Base-by-base conservation (phyloP, 2,329 filamentous ascomycete species). In the Aspergillus phoenicis region DNA sequence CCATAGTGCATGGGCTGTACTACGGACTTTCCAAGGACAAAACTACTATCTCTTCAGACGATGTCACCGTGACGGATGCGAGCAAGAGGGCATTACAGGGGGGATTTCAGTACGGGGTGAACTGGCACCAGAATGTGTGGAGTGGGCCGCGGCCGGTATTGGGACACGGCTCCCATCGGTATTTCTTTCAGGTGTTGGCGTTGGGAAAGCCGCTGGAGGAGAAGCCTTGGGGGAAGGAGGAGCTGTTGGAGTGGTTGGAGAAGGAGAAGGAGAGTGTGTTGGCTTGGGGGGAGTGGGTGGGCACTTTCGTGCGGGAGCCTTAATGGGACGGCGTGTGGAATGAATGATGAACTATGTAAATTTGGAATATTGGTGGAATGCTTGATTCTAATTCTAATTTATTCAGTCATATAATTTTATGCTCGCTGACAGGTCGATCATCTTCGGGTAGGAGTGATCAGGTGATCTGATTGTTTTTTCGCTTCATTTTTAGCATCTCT, bases 151-250 rank as follows among this genome's bases (percentile, higher is more conserved):
- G 77, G 11, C 82, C 82, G 20, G 69, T 84, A 33, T 66, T 83
- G 58, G 83, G 82, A 28, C 82, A 85, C 64, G 83, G 83, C 0
- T 74, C 76, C 17, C 82, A 85, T 70, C 72, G 82, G 60, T 85
- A 84, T 58, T 82, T 83, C 69, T 84, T 77, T 62, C 73, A 81
- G 60, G 66, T 85, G 15, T 66, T 85, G 52, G 82, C 80, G 3
- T 68, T 85, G 53, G 79, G 70, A 8, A 74, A 80, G 61, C 70
- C 75, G 6, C 64, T 85, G 22, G 75, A 80, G 55, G 62, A 82
- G 41, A 74, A 71, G 17, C 66, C 73, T 1, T 70, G 73, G 58
- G 75, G 78, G 8, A 80, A 76, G 2, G 77, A 74, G 52, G 76
- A 81, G 48, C 77, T 81, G 58, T 66, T 84, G 17, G 73, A 70